These are phyloP conservation scores for Selaginella tamariscina DNA, from an alignment of 75 land plant species.

Conservation along the genomic window DNA sequence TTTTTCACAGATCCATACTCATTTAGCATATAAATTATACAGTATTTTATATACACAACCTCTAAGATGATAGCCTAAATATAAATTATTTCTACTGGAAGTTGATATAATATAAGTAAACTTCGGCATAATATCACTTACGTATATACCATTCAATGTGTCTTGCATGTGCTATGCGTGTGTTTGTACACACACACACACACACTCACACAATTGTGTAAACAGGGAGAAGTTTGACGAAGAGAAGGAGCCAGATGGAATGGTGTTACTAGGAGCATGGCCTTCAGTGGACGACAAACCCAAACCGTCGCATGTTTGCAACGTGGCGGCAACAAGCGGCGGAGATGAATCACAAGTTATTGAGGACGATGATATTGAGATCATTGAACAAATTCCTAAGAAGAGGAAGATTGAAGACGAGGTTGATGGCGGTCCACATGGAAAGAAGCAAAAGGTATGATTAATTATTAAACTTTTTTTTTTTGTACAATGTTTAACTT, in stretches of 20 bases:
- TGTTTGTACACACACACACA: no score
- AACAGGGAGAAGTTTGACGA: slow-evolving; percentile 81
- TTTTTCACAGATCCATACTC: not conserved
- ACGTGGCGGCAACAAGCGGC: not conserved
- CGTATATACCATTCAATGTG: not conserved
- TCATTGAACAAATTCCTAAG: slow-evolving; percentile 13
- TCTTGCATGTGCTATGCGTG: no score
- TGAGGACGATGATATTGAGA: slow-evolving; percentile 24
- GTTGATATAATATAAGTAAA: not conserved
- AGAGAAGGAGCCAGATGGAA: slow-evolving; percentile 72
- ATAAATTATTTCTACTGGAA: no score
- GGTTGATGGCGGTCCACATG: not conserved
- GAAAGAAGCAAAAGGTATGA: not conserved
- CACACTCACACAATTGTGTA: no score
- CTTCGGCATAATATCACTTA: not conserved
- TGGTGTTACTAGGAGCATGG: slow-evolving; percentile 50
- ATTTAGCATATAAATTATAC: not conserved
- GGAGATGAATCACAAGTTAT: slow-evolving; percentile 17
- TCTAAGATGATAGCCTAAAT: not conserved
- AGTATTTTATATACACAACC: no score
- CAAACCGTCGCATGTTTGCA: slow-evolving; percentile 16
- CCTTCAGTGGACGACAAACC: slow-evolving; percentile 19
- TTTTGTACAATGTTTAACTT: no score
- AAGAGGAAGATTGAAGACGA: slow-evolving; percentile 41
- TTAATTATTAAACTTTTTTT: no score